These are phyloP conservation scores for Fusarium luffae DNA, from an alignment of 2,329 filamentous ascomycete species.

Conservation along the genomic window DNA sequence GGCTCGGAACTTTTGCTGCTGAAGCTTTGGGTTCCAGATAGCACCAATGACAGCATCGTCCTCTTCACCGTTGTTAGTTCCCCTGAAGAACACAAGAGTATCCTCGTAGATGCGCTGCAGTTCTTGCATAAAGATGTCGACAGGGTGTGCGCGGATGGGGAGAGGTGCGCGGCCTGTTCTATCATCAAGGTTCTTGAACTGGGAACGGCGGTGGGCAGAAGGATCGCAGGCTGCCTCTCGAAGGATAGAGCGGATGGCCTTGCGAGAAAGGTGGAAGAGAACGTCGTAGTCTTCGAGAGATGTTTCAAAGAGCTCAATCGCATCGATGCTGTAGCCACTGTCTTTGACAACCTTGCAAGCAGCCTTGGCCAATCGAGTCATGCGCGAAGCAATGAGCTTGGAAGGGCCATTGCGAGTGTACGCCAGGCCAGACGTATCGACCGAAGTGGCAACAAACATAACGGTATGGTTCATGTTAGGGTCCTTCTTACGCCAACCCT, in stretches of 20 bases:
- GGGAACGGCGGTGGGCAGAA: constrained; percentile 56
- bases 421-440: constrained; percentile 80
- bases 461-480: constrained; percentile 86
- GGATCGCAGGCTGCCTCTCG: constrained; percentile 53
- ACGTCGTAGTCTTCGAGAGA: constrained; percentile 85
- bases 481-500: constrained; percentile 88
- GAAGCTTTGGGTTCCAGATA: constrained; percentile 68
- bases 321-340: constrained; percentile 63
- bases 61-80: constrained; percentile 57
- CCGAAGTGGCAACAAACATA: constrained; percentile 82
- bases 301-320: constrained; percentile 72
- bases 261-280: constrained; percentile 75
- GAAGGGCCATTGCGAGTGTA: constrained; percentile 80
- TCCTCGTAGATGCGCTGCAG: constrained; percentile 74
- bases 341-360: constrained; percentile 72
- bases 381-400: constrained; percentile 84
- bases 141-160: constrained; percentile 69
- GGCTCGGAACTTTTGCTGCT: constrained; percentile 72
- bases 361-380: constrained; percentile 83
- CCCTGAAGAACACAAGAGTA: constrained; percentile 82
- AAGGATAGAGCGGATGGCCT: constrained; percentile 58
- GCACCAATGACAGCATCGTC: constrained; percentile 65
- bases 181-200: constrained; percentile 84
- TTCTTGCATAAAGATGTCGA: constrained; percentile 72
- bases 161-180: constrained; percentile 58